phyloP scores from a whole-genome alignment of 2,329 filamentous ascomycete species.

The Arachnomyces sp. region DNA sequence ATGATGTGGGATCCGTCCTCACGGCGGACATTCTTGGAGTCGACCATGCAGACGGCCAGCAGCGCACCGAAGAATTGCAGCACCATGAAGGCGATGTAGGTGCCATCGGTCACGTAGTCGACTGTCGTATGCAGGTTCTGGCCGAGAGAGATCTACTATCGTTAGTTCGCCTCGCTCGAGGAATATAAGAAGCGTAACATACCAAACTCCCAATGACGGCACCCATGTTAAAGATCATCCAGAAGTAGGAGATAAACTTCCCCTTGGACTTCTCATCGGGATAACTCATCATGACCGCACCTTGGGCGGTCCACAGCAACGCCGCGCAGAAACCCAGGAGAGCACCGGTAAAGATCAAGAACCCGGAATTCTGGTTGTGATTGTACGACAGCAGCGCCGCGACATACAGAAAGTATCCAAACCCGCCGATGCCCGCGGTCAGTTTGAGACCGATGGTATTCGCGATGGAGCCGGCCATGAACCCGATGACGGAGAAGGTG shows the following conservation, averaged over 20 bases:
- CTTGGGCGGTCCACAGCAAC: slow-evolving; percentile 45
- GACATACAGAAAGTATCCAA: slow-evolving; percentile 44
- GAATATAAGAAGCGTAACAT: slow-evolving; percentile 20
- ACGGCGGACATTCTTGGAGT: slow-evolving; percentile 66
- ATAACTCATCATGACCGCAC: slow-evolving; percentile 65
- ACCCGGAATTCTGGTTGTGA: slow-evolving; percentile 41
- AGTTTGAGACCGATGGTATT: slow-evolving; percentile 38
- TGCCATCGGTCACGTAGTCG: slow-evolving; percentile 55
- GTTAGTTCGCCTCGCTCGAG: slow-evolving; percentile 3
- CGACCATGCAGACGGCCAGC: slow-evolving; percentile 61
- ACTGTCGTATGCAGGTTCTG: slow-evolving; percentile 38
- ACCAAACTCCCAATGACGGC: slow-evolving; percentile 75
- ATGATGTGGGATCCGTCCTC: slow-evolving; percentile 73
- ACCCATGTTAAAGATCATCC: slow-evolving; percentile 91
- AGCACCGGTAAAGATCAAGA: slow-evolving; percentile 43
- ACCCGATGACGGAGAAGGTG: slow-evolving; percentile 60
- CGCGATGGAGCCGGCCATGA: slow-evolving; percentile 50
- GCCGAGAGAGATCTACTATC: slow-evolving; percentile 35
- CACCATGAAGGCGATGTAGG: slow-evolving; percentile 84
- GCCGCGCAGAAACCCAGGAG: slow-evolving; percentile 44
- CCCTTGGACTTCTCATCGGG: slow-evolving; percentile 75
- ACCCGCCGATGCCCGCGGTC: slow-evolving; percentile 39
- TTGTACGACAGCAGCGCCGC: slow-evolving; percentile 45
- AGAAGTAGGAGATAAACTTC: slow-evolving; percentile 83
- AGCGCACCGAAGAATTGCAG: slow-evolving; percentile 67